phyloP scores from a whole-genome alignment of 2,329 filamentous ascomycete species.

The Talaromyces sp. region DNA sequence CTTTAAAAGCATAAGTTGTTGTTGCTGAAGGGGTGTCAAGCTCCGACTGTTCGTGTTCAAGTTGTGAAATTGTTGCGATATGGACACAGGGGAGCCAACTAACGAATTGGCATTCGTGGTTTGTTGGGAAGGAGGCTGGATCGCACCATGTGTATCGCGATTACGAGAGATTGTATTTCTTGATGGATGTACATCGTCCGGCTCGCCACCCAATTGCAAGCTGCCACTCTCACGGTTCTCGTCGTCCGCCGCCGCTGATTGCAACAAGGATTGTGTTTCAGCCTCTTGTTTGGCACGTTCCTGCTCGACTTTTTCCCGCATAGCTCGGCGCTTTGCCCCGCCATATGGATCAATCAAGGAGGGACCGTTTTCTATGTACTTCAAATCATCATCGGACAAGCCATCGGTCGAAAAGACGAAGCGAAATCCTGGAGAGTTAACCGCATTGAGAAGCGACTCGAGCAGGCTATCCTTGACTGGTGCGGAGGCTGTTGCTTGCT shows the following conservation, averaged over 20 bases:
- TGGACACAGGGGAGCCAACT: conserved; percentile 41
- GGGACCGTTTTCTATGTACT: conserved; percentile 59
- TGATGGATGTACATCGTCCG: conserved; percentile 68
- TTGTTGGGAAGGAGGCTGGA: conserved; percentile 75
- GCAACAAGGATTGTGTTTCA: conserved; percentile 52
- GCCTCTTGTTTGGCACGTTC: conserved; percentile 53
- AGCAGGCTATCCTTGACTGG: conserved; percentile 31
- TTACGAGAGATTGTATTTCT: conserved; percentile 44
- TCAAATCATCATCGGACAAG: conserved; percentile 47
- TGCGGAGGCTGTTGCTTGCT: conserved; percentile 21
- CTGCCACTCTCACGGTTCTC: conserved; percentile 80
- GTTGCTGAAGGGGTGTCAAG: conserved; percentile 76
- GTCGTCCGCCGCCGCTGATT: conserved; percentile 60
- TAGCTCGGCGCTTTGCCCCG: conserved; percentile 73
- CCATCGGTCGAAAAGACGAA: conserved; percentile 52
- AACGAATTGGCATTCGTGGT: conserved; percentile 44
- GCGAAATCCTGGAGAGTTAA: conserved; percentile 50
- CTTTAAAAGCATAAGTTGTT: conserved; percentile 66
- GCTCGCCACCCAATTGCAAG: conserved; percentile 85
- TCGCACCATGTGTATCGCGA: conserved; percentile 60
- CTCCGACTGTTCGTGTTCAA: conserved; percentile 47
- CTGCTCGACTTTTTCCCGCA: conserved; percentile 69
- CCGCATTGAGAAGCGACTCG: conserved; percentile 44
- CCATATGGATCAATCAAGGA: conserved; percentile 80
- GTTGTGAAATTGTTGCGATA: conserved; percentile 44